Evolutionary conservation across 2,329 filamentous ascomycete species (phyloP).

Genomic region (Simplicillium aogashimaense): DNA sequence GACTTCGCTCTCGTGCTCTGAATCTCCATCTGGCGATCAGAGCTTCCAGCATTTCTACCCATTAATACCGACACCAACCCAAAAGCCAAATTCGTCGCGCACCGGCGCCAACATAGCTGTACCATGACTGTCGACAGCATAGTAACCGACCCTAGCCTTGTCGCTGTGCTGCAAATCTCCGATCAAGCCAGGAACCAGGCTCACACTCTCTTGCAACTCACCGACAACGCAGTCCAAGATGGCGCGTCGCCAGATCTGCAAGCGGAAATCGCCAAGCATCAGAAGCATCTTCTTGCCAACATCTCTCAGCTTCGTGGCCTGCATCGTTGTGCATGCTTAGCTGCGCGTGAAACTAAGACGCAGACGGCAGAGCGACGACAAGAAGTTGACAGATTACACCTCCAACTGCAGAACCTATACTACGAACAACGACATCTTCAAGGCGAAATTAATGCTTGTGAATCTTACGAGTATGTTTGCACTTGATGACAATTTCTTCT

Average conservation of each 20-base stretch:
- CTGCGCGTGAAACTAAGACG: constrained; percentile 76
- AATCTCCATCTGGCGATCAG: too few species aligned
- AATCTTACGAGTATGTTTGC: constrained; percentile 72
- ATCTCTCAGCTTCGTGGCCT: constrained; percentile 72
- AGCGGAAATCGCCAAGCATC: constrained; percentile 58
- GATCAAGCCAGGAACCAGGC: constrained; percentile 64
- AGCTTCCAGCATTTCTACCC: neutral
- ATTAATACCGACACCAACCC: neutral
- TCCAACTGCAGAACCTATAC: constrained; percentile 90
- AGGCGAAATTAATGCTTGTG: constrained; percentile 83
- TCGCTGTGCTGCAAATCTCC: constrained; percentile 62
- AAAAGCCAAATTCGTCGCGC: neutral
- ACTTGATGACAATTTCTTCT: neutral
- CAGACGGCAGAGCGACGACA: constrained; percentile 78
- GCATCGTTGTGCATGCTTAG: constrained; percentile 72
- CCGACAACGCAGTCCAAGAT: constrained; percentile 33
- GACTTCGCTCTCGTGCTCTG: too few species aligned
- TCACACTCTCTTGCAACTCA: constrained; percentile 49
- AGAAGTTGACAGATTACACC: constrained; percentile 82
- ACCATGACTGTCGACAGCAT: constrained; percentile 28
- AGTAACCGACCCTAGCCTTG: constrained; percentile 40
- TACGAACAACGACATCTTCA: constrained; percentile 90
- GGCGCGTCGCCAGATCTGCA: constrained; percentile 36
- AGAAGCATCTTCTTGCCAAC: constrained; percentile 71
- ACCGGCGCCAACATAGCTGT: neutral